Percentiles rank a stretch among this genome's conserved stretches.
These are phyloP conservation scores for Chalciporus sphaerocephalus DNA, from an alignment of 768 basidiomycete genomes.

Conservation along the genomic window DNA sequence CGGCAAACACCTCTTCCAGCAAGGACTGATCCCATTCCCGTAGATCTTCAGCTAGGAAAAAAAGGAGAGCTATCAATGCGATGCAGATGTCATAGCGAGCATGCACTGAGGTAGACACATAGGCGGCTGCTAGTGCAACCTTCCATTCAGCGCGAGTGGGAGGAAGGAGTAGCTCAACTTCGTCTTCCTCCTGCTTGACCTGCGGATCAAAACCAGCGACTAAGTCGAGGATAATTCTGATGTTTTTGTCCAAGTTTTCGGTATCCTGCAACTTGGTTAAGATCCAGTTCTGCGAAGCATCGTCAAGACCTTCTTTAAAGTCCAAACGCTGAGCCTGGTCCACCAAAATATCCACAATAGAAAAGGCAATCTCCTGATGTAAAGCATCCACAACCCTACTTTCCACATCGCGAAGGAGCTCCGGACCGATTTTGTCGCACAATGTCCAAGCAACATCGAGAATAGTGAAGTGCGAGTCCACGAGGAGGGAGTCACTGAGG, in stretches of 20 bases:
- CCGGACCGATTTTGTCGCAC: conserved; percentile 55
- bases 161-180: conserved; percentile 51
- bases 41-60: conserved; percentile 67
- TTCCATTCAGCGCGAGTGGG: conserved; percentile 58
- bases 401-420: conserved; percentile 54
- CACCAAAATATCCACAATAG: conserved; percentile 68
- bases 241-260: conserved; percentile 51
- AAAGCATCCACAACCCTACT: conserved; percentile 56
- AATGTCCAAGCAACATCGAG: conserved; percentile 63
- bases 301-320: conserved; percentile 55
- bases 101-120: conserved; percentile 56
- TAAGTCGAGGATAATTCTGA: conserved; percentile 58
- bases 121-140: conserved; percentile 57
- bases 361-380: conserved; percentile 75
- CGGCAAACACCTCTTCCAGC: conserved; percentile 70
- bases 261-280: conserved; percentile 54
- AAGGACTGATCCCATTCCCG: conserved; percentile 59
- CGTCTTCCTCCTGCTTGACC: conserved; percentile 75
- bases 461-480: conserved; percentile 53
- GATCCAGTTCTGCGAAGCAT: conserved; percentile 59
- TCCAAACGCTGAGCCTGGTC: conserved; percentile 55
- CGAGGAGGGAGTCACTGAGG: conserved; percentile 40
- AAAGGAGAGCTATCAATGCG: conserved; percentile 59
- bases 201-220: conserved; percentile 66
- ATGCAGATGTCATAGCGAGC: conserved; percentile 75